Percentiles rank a stretch among this genome's conserved stretches.
These are phyloP conservation scores for Xylariaceae sp. DNA, from an alignment of 2,329 filamentous ascomycete genomes.

Conservation along the genomic window DNA sequence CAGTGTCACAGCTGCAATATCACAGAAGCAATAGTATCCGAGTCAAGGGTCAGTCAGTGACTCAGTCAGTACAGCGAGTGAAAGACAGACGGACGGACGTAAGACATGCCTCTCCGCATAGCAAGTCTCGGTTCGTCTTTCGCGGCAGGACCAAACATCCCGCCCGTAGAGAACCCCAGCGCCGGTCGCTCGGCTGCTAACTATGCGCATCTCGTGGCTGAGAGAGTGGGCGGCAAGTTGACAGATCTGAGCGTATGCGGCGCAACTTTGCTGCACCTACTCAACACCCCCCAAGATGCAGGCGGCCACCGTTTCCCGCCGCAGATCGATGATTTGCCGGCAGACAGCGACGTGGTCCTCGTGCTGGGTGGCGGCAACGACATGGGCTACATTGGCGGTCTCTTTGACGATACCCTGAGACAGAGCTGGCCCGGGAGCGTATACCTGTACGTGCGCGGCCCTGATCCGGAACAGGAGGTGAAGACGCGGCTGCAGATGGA, in stretches of 20 bases:
- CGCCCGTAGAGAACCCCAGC: conserved; percentile 28
- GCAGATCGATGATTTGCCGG: conserved; percentile 33
- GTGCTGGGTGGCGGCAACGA: conserved; percentile 38
- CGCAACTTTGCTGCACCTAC: conserved; percentile 36
- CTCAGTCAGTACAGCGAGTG: too few relatives aligned
- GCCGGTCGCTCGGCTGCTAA: conserved; percentile 34
- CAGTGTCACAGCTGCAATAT: conserved; percentile 4
- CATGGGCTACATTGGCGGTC: conserved; percentile 34
- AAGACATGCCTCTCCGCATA: conserved; percentile 26
- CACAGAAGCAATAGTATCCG: not conserved
- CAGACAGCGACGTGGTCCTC: conserved; percentile 34
- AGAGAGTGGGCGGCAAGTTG: conserved; percentile 23
- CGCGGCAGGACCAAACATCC: conserved; percentile 32
- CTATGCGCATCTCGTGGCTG: conserved; percentile 33
- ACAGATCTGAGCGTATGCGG: conserved; percentile 35
- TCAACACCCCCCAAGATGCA: conserved; percentile 32
- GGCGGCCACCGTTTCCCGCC: conserved; percentile 30
- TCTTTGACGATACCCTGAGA: conserved; percentile 31
- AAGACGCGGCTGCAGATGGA: conserved; percentile 10
- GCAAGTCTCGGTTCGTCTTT: conserved; percentile 32
- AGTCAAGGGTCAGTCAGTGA: not conserved
- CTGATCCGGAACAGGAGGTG: conserved; percentile 15
- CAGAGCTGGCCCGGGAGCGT: conserved; percentile 18
- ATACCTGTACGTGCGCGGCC: conserved; percentile 11
- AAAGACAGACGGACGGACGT: not conserved